Base-by-base conservation (phyloP, 768 basidiomycete genomes). In the Calocybe indica region DNA sequence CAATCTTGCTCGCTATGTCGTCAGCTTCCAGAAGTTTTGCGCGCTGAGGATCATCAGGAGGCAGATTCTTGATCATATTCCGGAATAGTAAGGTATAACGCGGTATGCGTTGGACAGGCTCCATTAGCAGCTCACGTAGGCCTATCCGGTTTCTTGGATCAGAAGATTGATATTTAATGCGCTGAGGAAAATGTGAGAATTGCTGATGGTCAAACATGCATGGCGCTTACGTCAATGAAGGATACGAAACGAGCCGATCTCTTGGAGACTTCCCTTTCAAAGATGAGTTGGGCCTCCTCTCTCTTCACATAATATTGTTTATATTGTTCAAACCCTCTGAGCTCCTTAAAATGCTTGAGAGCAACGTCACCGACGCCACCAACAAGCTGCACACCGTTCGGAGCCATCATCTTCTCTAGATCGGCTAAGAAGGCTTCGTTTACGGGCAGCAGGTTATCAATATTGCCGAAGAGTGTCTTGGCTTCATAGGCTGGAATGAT, bases 21-120 rank as follows among this genome's bases (percentile, higher is more conserved):
- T 90, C 85, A 1, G 92, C 91, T 59, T 95, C 90, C 5, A 80
- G 65, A 14, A 98, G 71, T 61, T 85, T 89, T 7, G 75, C 72
- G 29, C 90, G 78, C 55, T 93, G 91, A 1, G 80, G 75, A 58
- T 96, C 91, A 41, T 75, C 73, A 0, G 78, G 78, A 10, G 79
- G 75, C 87, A 97, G 89, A 58, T 88, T 78, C 65, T 93, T 92
- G 59, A 94, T 71, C 85, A 98, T 98, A 5, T 78, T 88, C 50
- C 90, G 85, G 65, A 95, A 91, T 54, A 98, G 75, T 22, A 98
- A 73, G 1, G 92, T 94, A 66, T 97, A 97, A 54, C 95, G 76
- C 4, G 94, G 93, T 58, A 98, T 92, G 32, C 94, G 83, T 59
- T 98, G 94, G 5, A 96, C 91, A 11, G 94, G 94, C 55, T 98